Conservation (phyloP, 345 rosid species). For the Brassica napus region DNA sequence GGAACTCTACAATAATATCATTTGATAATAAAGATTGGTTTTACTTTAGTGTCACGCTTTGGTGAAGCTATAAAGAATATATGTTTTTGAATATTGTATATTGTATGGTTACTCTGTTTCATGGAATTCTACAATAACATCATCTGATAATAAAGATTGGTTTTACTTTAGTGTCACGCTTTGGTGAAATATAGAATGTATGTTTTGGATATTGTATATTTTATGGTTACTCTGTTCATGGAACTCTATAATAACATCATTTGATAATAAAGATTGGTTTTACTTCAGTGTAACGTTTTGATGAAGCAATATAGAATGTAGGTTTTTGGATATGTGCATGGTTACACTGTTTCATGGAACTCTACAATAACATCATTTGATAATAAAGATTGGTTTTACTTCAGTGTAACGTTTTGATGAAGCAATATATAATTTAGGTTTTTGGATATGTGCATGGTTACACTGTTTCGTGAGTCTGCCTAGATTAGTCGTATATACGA, state of each 20-base stretch:
- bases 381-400: not conserved
- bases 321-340: slow-evolving; percentile 3
- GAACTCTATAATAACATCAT: slow-evolving; percentile 4
- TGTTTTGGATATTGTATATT: slow-evolving; percentile 6
- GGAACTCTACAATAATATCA: not conserved
- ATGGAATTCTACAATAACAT: not conserved
- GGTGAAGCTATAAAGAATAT: slow-evolving; percentile 12
- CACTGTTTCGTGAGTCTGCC: not conserved
- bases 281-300: not conserved
- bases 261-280: slow-evolving; percentile 1
- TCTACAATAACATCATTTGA: not conserved
- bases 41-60: not conserved
- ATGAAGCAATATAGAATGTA: slow-evolving; percentile 20
- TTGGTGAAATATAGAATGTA: not conserved
- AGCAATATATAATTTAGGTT: not conserved
- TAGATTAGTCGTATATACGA: slow-evolving; percentile 2
- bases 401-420: not conserved
- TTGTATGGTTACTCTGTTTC: not conserved
- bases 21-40: slow-evolving; percentile 2
- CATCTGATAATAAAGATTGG: slow-evolving; percentile 12
- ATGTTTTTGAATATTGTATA: slow-evolving; percentile 13
- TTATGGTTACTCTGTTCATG: not conserved
- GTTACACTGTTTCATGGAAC: not conserved
- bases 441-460: no score
- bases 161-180: not conserved